phyloP scores from a whole-genome alignment of 352 stramenopile genomes.

The Phytophthora uliginosa region DNA sequence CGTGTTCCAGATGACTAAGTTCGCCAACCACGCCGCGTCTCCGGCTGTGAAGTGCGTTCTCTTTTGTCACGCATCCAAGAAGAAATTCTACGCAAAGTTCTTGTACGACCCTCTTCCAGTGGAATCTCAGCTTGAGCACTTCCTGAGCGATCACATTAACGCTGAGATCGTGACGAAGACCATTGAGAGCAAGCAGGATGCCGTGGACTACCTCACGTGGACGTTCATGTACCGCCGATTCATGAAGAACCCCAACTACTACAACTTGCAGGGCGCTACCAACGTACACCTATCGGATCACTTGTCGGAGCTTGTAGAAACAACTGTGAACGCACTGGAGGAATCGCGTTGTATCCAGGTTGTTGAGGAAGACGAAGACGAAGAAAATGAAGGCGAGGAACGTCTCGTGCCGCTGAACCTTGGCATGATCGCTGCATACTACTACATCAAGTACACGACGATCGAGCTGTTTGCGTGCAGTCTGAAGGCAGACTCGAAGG shows the following conservation, averaged over 20 bases:
- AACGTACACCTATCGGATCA: constrained; percentile 97
- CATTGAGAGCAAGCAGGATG: constrained; percentile 99
- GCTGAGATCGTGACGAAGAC: constrained; percentile 99
- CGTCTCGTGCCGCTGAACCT: constrained; percentile 97
- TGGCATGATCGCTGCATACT: constrained; percentile 99
- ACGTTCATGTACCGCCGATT: constrained; percentile 99
- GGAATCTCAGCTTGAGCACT: constrained; percentile 99
- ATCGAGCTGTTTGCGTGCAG: constrained; percentile 99
- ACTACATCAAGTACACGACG: constrained; percentile 99
- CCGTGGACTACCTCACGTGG: constrained; percentile 99
- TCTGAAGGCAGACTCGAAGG: constrained; percentile 97
- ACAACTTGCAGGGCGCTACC: constrained; percentile 96
- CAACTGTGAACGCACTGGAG: constrained; percentile 96
- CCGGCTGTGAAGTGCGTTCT: constrained; percentile 95
- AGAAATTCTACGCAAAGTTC: constrained; percentile 99
- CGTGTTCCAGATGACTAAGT: constrained; percentile 99
- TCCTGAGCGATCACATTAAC: constrained; percentile 99
- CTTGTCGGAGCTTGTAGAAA: constrained; percentile 99
- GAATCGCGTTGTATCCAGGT: constrained; percentile 98
- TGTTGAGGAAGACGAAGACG: constrained; percentile 87
- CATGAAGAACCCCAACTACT: constrained; percentile 99
- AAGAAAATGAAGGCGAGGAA: constrained; percentile 91
- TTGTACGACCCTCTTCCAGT: constrained; percentile 99
- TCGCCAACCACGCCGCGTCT: constrained; percentile 57
- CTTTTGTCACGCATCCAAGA: constrained; percentile 98